Evolutionary conservation across 768 basidiomycete genomes (phyloP).

Genomic region (Kwoniella shandongensis): DNA sequence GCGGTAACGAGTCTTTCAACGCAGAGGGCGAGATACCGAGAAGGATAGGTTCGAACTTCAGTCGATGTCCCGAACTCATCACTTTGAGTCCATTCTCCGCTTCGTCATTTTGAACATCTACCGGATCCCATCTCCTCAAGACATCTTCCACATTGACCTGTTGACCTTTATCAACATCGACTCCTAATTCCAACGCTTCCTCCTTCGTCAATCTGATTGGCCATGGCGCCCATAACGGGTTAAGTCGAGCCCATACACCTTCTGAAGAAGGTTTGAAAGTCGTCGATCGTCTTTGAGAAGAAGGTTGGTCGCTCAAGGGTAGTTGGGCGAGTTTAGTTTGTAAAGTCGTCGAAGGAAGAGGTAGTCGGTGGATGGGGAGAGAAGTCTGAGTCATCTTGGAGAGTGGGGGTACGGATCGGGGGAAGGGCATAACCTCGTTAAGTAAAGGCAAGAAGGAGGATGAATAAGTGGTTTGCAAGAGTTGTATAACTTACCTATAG

Average conservation of each 20-base stretch:
- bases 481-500: too few species aligned
- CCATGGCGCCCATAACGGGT: conserved; percentile 78
- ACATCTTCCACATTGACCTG: conserved; percentile 70
- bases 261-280: conserved; percentile 37
- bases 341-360: conserved; percentile 30
- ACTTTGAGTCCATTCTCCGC: conserved; percentile 50
- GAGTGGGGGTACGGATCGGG: background rate
- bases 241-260: conserved; percentile 57
- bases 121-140: conserved; percentile 65
- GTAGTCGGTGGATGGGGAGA: conserved; percentile 37
- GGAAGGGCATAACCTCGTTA: background rate
- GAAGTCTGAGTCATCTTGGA: conserved; percentile 25
- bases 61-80: conserved; percentile 29
- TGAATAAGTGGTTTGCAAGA: background rate
- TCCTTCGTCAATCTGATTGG: conserved; percentile 69
- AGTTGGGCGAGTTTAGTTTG: conserved; percentile 31
- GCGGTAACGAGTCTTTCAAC: conserved; percentile 74
- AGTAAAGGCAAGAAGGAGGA: background rate
- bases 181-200: conserved; percentile 62
- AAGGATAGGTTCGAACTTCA: conserved; percentile 55
- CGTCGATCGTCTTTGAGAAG: conserved; percentile 44
- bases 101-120: conserved; percentile 37
- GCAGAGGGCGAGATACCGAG: conserved; percentile 71
- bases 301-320: conserved; percentile 30
- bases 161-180: conserved; percentile 60